Evolutionary conservation across 2,329 filamentous ascomycete species (phyloP).

Genomic region (Talaromyces islandicus): DNA sequence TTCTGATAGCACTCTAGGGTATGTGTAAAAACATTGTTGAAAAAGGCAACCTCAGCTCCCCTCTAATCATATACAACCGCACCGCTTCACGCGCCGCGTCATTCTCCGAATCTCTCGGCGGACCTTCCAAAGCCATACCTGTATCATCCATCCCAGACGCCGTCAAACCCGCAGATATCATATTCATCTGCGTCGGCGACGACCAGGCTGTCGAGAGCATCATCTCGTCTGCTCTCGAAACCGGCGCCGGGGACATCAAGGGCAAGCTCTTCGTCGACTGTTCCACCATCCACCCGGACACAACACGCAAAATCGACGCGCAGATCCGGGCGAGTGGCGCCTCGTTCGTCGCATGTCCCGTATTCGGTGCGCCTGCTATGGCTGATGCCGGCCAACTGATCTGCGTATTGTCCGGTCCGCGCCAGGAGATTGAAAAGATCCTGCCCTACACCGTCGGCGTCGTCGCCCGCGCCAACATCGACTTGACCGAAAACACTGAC

Average conservation of each 20-base stretch:
- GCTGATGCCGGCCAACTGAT: slow-evolving; percentile 63
- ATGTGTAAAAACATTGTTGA: slow-evolving; percentile 79
- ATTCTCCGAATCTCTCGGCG: slow-evolving; percentile 53
- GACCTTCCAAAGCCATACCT: slow-evolving; percentile 53
- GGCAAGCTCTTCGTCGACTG: slow-evolving; percentile 81
- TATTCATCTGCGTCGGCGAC: slow-evolving; percentile 75
- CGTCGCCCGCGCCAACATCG: slow-evolving; percentile 62
- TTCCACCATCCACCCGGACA: slow-evolving; percentile 81
- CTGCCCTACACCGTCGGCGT: slow-evolving; percentile 68
- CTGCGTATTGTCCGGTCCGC: slow-evolving; percentile 65
- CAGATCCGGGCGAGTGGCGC: slow-evolving; percentile 55
- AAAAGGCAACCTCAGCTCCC: slow-evolving; percentile 66
- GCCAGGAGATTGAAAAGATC: slow-evolving; percentile 55
- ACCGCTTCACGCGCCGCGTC: slow-evolving; percentile 61
- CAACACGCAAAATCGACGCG: slow-evolving; percentile 61
- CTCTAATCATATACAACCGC: slow-evolving; percentile 76
- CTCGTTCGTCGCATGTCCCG: slow-evolving; percentile 67
- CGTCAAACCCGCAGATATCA: slow-evolving; percentile 64
- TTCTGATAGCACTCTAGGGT: slow-evolving; percentile 45
- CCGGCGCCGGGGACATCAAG: slow-evolving; percentile 40
- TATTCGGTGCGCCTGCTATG: slow-evolving; percentile 37
- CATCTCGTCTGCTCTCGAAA: slow-evolving; percentile 50
- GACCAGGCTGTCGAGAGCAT: slow-evolving; percentile 65
- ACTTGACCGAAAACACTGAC: slow-evolving; percentile 46
- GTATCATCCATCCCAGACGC: slow-evolving; percentile 60